Conservation (phyloP, 140 eudicot genomes). For the Oenanthe javanica region DNA sequence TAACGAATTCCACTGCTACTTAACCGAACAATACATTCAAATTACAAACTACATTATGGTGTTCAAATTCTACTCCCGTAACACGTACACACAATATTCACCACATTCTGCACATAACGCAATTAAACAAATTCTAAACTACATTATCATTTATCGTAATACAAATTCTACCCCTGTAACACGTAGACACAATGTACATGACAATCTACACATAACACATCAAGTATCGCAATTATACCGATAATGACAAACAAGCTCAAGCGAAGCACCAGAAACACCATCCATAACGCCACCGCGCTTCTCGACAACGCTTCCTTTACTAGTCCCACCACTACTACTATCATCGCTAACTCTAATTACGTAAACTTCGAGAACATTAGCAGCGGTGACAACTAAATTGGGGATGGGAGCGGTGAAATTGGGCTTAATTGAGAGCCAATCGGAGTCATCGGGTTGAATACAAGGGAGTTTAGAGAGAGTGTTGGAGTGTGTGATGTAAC, state of each 20-base stretch:
- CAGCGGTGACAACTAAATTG: constrained; percentile 70
- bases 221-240: constrained; percentile 28
- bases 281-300: constrained; percentile 83
- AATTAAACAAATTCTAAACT: neutral
- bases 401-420: constrained; percentile 58
- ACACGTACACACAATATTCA: no score
- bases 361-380: constrained; percentile 66
- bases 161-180: no score
- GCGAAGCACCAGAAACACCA: constrained; percentile 69
- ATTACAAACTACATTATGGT: no score
- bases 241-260: constrained; percentile 82
- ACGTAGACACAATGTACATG: neutral
- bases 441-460: constrained; percentile 48
- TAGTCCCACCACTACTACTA: constrained; percentile 18
- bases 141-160: neutral
- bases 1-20: no score
- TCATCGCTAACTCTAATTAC: constrained; percentile 57
- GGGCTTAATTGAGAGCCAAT: constrained; percentile 37
- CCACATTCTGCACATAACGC: no score
- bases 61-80: no score
- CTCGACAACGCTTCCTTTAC: constrained; percentile 20
- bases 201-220: no score
- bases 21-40: neutral
- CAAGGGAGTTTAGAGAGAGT: constrained; percentile 45
- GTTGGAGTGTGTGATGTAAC: constrained; percentile 73